These are phyloP conservation scores for Cyathus striatus DNA, from an alignment of 768 basidiomycete genomes.

Conservation along the genomic window DNA sequence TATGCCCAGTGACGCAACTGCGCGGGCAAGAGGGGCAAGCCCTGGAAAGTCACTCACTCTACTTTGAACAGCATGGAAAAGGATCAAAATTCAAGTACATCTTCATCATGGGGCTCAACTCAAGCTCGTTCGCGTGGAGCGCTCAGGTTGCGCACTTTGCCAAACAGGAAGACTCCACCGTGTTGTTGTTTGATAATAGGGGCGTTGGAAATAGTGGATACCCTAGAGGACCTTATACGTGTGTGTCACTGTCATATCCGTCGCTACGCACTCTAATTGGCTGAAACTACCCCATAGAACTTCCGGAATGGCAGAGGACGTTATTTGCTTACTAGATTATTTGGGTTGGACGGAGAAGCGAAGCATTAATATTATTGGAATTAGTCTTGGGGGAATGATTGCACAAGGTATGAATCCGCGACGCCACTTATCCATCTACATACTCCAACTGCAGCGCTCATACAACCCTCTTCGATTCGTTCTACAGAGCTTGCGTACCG, in stretches of 20 bases:
- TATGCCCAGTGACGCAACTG: conserved; percentile 66
- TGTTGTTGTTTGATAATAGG: conserved; percentile 80
- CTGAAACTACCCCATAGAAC: conserved; percentile 50
- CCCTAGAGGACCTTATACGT: conserved; percentile 78
- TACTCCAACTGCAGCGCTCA: background rate
- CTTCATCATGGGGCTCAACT: conserved; percentile 77
- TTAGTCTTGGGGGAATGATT: conserved; percentile 83
- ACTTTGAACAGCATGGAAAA: conserved; percentile 73
- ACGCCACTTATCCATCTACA: background rate
- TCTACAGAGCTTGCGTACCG: conserved; percentile 58
- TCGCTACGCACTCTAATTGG: background rate
- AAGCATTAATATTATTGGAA: conserved; percentile 65
- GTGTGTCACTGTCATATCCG: conserved; percentile 16
- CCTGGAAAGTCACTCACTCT: conserved; percentile 67
- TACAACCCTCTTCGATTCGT: conserved; percentile 3
- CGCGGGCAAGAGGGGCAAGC: conserved; percentile 38
- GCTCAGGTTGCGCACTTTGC: conserved; percentile 64
- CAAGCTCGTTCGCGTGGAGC: conserved; percentile 58
- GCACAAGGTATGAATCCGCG: conserved; percentile 56
- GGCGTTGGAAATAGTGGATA: conserved; percentile 74
- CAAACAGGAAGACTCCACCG: conserved; percentile 44
- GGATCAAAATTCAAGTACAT: conserved; percentile 58
- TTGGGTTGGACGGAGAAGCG: conserved; percentile 65
- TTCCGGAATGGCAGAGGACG: conserved; percentile 74
- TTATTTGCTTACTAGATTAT: conserved; percentile 59